A percentile compares a stretch with the other conserved stretches of the same genome.
These are phyloP conservation scores for Yamagishiella unicocca DNA, from an alignment of 139 green algal genomes.

Conservation along the genomic window DNA sequence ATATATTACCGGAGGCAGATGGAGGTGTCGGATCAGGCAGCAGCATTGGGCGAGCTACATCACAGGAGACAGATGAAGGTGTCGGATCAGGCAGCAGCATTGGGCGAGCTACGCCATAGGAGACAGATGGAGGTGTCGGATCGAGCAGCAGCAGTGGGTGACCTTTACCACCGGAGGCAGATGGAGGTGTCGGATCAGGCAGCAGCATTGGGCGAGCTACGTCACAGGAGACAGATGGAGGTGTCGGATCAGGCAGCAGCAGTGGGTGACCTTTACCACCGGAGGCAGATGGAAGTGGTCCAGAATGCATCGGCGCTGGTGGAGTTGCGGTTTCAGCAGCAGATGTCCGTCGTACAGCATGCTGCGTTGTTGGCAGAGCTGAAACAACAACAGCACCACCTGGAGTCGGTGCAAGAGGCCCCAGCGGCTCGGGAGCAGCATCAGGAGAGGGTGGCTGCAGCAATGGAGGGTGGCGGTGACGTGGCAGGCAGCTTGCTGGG, in stretches of 20 bases:
- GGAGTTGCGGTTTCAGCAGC: neutral
- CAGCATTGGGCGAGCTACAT: neutral
- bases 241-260: neutral
- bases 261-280: neutral
- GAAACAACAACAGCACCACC: neutral
- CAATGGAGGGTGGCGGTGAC: no score
- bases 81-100: neutral
- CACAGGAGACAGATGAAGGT: neutral
- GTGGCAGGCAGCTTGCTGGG: neutral
- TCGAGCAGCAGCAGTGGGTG: neutral
- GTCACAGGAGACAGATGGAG: neutral
- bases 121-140: neutral
- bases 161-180: neutral
- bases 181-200: neutral
- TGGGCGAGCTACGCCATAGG: neutral
- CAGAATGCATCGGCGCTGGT: neutral
- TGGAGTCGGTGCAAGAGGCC: neutral
- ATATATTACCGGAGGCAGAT: neutral
- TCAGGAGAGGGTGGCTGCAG: no score
- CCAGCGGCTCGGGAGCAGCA: neutral
- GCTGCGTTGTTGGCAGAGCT: neutral
- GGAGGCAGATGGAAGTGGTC: neutral
- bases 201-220: neutral
- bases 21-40: neutral
- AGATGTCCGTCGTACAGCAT: neutral